Evolutionary conservation across 2,329 filamentous ascomycete genomes (phyloP), one percentile per base, ranked within the genome.

Genomic region (Cryphonectria parasitica): DNA sequence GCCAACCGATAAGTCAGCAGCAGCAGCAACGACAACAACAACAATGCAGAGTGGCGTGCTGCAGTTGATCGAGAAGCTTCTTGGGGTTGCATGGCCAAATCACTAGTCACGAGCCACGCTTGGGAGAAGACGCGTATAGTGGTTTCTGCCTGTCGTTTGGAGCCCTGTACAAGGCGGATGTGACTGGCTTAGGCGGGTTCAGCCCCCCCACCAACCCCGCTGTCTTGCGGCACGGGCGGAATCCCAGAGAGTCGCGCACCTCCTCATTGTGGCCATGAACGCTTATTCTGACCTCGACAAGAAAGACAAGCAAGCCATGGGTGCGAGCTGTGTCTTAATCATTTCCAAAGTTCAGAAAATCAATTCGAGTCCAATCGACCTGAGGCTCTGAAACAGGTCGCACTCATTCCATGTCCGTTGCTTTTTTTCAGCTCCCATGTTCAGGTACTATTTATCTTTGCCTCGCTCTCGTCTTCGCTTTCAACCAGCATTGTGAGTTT

Each of bases 111-210:
- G 22, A n/a, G 13, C 49, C 56, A 28, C 49, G 19, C n/a, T 67
- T 67, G 15, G 56, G 19, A 19, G 13, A 45, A 61, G 70, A 70
- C 70, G 70, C 70, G 70, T 70, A 70, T 62, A 70, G 70, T 72
- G 70, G 49, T 43, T 64, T 66, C 52, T 64, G 68, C 67, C 70
- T 69, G 56, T 36, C 58, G 31, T 49, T 49, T 10, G 11, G 39
- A 64, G 39, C 62, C 62, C 62, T 49, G 45, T 39, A 13, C 10
- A 1, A 39, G 10, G 43, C 5, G 34, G 28, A n/a, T n/a, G 15
- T 31, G 25, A 28, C 54, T 17, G 28, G 28, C 54, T 34, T 6
- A 58, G 54, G 25, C 52, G 52, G n/a, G n/a, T 28, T 56, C 45
- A 31, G 52, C 10, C 31, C 28, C 41, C 58, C 58, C 58, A 39